Conservation (phyloP, 2,329 filamentous ascomycete genomes). For the Cladosporium phlei region DNA sequence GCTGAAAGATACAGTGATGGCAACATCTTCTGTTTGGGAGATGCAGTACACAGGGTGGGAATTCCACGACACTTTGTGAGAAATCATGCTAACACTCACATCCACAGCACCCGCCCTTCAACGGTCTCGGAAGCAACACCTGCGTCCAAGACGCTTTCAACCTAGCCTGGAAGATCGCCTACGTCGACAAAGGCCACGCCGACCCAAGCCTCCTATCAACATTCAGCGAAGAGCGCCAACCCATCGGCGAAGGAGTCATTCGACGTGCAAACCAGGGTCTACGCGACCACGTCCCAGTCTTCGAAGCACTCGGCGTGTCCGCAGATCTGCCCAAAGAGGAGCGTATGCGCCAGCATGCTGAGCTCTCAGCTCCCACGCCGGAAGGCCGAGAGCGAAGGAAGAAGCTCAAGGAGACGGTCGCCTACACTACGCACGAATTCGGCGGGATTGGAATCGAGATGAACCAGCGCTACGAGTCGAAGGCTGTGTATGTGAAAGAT, state of each 20-base stretch:
- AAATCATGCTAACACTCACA: too few species aligned
- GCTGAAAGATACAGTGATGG: slow-evolving; percentile 51
- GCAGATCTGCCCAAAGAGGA: slow-evolving; percentile 21
- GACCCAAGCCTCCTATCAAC: slow-evolving; percentile 25
- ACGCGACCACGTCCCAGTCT: slow-evolving; percentile 43
- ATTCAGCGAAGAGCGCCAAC: slow-evolving; percentile 34
- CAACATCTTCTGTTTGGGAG: slow-evolving; percentile 54
- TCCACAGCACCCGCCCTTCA: slow-evolving; percentile 36
- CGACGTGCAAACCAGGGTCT: slow-evolving; percentile 55
- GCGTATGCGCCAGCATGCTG: slow-evolving; percentile 25
- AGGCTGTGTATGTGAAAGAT: slow-evolving; percentile 32
- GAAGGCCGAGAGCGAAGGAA: slow-evolving; percentile 36
- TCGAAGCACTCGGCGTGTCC: slow-evolving; percentile 27
- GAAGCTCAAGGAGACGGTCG: slow-evolving; percentile 26
- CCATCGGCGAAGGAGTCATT: slow-evolving; percentile 46
- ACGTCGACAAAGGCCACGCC: slow-evolving; percentile 29
- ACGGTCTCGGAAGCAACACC: slow-evolving; percentile 56
- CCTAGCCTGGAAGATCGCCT: slow-evolving; percentile 36
- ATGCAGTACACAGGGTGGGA: slow-evolving; percentile 56
- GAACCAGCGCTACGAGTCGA: slow-evolving; percentile 51
- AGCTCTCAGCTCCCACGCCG: slow-evolving; percentile 25
- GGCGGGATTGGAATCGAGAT: slow-evolving; percentile 56
- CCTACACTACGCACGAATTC: slow-evolving; percentile 37
- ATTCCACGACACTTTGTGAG: too few species aligned
- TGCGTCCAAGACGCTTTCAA: slow-evolving; percentile 40